Base-by-base conservation (phyloP, 106 monocot species). In the Ottelia alismoides region DNA sequence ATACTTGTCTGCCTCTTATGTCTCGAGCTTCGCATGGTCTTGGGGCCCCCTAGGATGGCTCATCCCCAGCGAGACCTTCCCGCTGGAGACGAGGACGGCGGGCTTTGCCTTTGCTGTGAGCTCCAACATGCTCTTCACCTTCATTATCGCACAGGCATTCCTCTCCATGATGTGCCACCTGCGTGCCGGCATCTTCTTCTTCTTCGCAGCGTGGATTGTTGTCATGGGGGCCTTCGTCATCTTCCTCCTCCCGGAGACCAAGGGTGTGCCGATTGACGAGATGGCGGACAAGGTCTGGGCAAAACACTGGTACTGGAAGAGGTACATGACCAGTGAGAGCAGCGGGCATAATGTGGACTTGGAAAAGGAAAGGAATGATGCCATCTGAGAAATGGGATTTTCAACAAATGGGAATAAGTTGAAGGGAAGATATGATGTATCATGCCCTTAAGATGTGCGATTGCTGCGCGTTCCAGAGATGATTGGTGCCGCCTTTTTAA, bases 31-130 rank as follows among this genome's bases (percentile, higher is more conserved):
- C 30, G 74, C 74, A 1, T 79, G 79, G 79, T 79, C 79, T 1
- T 79, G 79, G 79, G 79, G 79, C 5, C 79, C 79, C 2, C 60
- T 79, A 3, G 74, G 70, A 16, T 79, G 79, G 79, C 65, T 79
- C 20, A 74, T 79, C 12, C 79, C 79, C 35, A 79, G 79, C 53
- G 79, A 79, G 74, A 70, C 56, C 11, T 79, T 79, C 35, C 74
- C 73, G 11, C 32, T 79, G 52, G 79, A 74, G 48, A 49, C 48
- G 3, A 49, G 48, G 20, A 17, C 48, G 3, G 48, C 19, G 20
- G 48, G 48, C 3, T 20, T 11, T 3, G 20, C 18, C 19, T 17
- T 49, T 20, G 20, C 48, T 20, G 48, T 49, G 14, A 17, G 18
- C 10, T 17, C 20, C 18, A 49, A 49, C 20, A 49, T 49, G 48